phyloP scores from a whole-genome alignment of 148 eudicot genomes.

The Cornus florida region DNA sequence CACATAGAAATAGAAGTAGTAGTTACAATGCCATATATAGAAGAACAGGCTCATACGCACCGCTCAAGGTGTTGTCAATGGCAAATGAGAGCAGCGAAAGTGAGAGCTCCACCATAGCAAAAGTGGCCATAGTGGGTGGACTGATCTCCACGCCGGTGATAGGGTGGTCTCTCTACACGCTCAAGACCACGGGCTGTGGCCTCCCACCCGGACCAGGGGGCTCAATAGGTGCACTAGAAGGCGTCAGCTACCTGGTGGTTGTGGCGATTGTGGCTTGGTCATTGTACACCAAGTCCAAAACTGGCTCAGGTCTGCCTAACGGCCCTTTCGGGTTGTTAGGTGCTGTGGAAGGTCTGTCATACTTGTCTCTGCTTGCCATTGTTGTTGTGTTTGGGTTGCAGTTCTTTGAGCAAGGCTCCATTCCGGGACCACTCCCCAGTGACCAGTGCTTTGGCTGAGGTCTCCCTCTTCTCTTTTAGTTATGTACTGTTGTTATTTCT shows the following conservation, averaged over 20 bases:
- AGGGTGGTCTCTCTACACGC: constrained; percentile 91
- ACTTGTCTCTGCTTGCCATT: constrained; percentile 71
- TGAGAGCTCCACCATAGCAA: constrained; percentile 33
- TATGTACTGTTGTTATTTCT: background rate
- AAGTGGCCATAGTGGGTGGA: constrained; percentile 66
- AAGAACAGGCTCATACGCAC: background rate
- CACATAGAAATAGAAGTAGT: background rate
- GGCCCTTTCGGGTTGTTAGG: constrained; percentile 92
- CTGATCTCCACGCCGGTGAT: constrained; percentile 73
- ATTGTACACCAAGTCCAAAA: constrained; percentile 74
- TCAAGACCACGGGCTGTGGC: constrained; percentile 97
- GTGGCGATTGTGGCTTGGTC: constrained; percentile 89
- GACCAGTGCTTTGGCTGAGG: constrained; percentile 83
- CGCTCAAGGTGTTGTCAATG: constrained; percentile 36
- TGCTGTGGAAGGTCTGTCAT: constrained; percentile 94
- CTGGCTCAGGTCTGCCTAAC: constrained; percentile 88
- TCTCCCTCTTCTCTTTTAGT: background rate
- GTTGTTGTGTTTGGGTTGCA: constrained; percentile 82
- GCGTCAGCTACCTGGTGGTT: constrained; percentile 82
- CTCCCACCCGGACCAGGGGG: constrained; percentile 98
- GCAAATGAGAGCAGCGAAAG: constrained; percentile 43
- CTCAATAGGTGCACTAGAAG: constrained; percentile 89
- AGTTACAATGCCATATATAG: background rate
- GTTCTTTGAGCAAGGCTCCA: constrained; percentile 59
- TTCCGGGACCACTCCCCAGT: constrained; percentile 89